Conservation (phyloP, 2,329 filamentous ascomycete species). For the Lachnellula arida region DNA sequence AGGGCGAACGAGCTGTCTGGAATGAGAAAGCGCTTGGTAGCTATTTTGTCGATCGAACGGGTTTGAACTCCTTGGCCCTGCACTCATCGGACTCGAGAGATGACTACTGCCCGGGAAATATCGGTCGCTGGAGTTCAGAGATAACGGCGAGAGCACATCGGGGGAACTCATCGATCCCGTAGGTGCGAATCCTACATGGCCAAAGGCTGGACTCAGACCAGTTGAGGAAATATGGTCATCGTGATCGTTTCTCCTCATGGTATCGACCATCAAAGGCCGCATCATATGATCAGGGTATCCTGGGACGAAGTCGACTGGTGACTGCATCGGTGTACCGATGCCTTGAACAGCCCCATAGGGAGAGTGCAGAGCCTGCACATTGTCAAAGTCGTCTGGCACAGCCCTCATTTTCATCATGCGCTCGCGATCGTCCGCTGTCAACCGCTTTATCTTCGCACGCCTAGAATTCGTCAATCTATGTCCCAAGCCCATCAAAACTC, state of each 20-base stretch:
- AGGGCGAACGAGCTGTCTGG: slow-evolving; percentile 44
- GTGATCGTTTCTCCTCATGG: slow-evolving; percentile 55
- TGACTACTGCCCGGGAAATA: slow-evolving; percentile 47
- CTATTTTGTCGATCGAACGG: slow-evolving; percentile 48
- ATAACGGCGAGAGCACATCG: slow-evolving; percentile 55
- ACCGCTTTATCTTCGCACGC: slow-evolving; percentile 66
- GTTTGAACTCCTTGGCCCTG: slow-evolving; percentile 46
- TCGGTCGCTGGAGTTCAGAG: slow-evolving; percentile 49
- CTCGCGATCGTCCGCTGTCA: slow-evolving; percentile 65
- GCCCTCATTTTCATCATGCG: slow-evolving; percentile 69
- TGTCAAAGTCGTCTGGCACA: slow-evolving; percentile 67
- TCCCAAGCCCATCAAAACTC: not conserved
- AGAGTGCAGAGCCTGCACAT: slow-evolving; percentile 63
- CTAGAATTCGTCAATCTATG: slow-evolving; percentile 35
- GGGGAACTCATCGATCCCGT: slow-evolving; percentile 45
- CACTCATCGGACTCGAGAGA: slow-evolving; percentile 43
- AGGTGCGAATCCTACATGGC: slow-evolving; percentile 60
- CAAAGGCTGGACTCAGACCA: slow-evolving; percentile 63
- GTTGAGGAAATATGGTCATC: slow-evolving; percentile 65
- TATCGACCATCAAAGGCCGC: slow-evolving; percentile 64
- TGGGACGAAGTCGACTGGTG: slow-evolving; percentile 34
- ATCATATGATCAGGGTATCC: slow-evolving; percentile 51
- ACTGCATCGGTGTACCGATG: slow-evolving; percentile 31
- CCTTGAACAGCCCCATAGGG: slow-evolving; percentile 53
- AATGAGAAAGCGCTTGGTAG: slow-evolving; percentile 42